These are phyloP conservation scores for Chamaenerion angustifolium DNA, from an alignment of 345 rosid genomes.

Conservation along the genomic window DNA sequence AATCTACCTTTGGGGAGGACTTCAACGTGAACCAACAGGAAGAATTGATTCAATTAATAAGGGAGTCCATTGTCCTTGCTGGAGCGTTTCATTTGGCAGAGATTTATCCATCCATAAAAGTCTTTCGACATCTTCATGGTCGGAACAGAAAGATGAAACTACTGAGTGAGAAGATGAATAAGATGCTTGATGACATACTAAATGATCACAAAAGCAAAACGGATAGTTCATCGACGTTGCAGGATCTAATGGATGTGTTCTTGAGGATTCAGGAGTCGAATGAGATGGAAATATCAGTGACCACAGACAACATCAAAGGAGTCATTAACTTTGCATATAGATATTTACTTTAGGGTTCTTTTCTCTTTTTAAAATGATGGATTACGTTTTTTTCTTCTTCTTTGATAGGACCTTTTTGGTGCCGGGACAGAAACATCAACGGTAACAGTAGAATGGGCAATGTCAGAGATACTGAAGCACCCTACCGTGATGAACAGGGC, in stretches of 20 bases:
- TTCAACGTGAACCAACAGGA: conserved; percentile 9
- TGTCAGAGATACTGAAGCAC: conserved; percentile 15
- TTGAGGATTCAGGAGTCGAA: conserved; percentile 11
- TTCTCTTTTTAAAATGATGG: no score
- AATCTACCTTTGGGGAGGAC: conserved; percentile 16
- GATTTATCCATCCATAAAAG: conserved; percentile 16
- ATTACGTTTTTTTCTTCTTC: no score
- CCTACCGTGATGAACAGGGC: conserved; percentile 15
- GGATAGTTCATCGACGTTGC: neutral
- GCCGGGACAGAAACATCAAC: conserved; percentile 12
- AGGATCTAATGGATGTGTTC: conserved; percentile 26
- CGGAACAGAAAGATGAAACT: conserved; percentile 9
- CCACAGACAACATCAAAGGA: conserved; percentile 15
- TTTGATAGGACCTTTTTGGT: conserved; percentile 8
- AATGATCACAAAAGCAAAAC: conserved; percentile 13
- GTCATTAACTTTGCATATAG: no score
- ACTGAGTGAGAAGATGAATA: conserved; percentile 10
- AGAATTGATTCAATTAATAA: conserved; percentile 7
- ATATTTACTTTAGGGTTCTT: no score
- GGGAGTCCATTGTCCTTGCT: conserved; percentile 8
- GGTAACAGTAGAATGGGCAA: conserved; percentile 13
- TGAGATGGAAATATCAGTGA: conserved; percentile 14
- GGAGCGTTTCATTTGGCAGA: conserved; percentile 18
- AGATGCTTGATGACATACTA: conserved; percentile 18
- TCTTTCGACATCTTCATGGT: conserved; percentile 13